Conservation (phyloP, 2,329 filamentous ascomycete species). For the Exophiala sp. region DNA sequence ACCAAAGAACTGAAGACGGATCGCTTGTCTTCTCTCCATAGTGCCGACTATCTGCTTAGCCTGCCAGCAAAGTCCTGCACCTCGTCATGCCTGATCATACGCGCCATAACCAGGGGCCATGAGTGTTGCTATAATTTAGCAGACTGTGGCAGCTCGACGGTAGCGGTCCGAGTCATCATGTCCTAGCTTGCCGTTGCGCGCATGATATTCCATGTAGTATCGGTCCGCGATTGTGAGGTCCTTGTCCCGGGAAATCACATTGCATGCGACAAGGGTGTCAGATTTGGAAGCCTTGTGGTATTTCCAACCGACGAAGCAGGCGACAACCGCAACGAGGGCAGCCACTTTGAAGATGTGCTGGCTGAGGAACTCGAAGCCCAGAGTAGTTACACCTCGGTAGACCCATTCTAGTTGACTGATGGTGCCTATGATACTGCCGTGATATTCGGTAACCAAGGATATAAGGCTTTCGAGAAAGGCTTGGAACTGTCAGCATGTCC, state of each 20-base stretch:
- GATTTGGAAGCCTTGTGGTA: background rate
- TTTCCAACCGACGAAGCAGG: background rate
- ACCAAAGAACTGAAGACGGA: background rate
- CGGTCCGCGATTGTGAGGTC: background rate
- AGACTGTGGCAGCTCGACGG: conserved; percentile 9
- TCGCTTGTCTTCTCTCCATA: background rate
- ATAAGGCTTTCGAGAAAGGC: conserved; percentile 18
- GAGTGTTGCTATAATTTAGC: background rate
- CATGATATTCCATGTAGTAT: conserved; percentile 5
- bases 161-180: background rate
- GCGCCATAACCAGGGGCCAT: background rate
- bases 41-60: background rate
- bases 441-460: conserved; percentile 12
- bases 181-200: conserved; percentile 6
- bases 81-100: background rate
- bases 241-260: background rate
- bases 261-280: background rate
- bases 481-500: conserved; percentile 2
- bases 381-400: conserved; percentile 1
- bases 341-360: background rate
- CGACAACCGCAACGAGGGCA: background rate
- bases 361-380: background rate
- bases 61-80: no score
- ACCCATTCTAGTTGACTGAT: background rate
- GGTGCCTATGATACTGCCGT: background rate